Conservation (phyloP, 768 basidiomycete genomes). For the Pleurotus platypus region DNA sequence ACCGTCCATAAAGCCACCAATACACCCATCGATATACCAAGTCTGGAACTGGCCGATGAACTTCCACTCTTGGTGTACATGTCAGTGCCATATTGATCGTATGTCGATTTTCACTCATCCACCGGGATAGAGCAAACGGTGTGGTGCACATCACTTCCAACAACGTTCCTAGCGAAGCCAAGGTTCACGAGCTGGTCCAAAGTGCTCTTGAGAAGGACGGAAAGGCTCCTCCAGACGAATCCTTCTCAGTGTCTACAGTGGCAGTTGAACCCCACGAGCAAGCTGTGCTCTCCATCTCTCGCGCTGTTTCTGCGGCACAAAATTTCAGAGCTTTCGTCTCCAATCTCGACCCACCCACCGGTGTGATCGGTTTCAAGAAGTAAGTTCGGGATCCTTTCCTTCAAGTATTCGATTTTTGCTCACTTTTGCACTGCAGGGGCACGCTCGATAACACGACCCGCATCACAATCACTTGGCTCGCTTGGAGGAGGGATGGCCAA, state of each 20-base stretch:
- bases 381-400: neutral
- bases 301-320: neutral
- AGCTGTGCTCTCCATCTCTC: neutral
- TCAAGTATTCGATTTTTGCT: neutral
- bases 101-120: neutral
- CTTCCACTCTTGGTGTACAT: neutral
- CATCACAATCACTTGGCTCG: neutral
- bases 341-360: neutral
- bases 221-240: neutral
- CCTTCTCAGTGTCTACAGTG: neutral
- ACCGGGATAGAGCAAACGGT: neutral
- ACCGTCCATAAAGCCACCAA: neutral
- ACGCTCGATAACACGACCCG: neutral
- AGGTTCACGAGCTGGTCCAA: neutral
- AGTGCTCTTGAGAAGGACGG: no score
- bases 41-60: neutral
- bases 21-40: conserved; percentile 2
- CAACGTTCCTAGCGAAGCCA: neutral
- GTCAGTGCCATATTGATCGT: neutral
- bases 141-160: neutral
- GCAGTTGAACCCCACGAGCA: neutral
- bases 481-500: neutral
- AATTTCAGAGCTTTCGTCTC: neutral
- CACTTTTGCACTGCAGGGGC: neutral
- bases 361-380: conserved; percentile 1